Conservation (phyloP, 2,329 filamentous ascomycete species). For the Remersonia thermophila region DNA sequence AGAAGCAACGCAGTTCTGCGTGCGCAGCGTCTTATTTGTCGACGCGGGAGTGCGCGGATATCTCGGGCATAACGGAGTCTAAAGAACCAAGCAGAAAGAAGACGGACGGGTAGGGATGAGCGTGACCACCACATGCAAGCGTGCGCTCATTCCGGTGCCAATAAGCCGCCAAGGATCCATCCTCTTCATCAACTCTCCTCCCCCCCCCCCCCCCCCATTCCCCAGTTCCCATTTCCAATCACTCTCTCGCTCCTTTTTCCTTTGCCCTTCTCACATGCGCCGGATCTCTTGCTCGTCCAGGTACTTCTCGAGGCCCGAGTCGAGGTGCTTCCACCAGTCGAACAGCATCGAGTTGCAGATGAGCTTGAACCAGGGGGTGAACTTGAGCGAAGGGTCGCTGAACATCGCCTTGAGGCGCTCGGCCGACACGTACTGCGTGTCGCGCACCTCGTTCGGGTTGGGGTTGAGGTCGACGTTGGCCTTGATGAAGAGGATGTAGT, state of each 20-base stretch:
- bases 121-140: no score
- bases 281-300: constrained; percentile 76
- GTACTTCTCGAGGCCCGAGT: constrained; percentile 72
- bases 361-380: constrained; percentile 98
- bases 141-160: no score
- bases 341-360: constrained; percentile 97
- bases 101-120: no score
- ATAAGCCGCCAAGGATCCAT: no score
- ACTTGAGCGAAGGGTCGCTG: constrained; percentile 63
- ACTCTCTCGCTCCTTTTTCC: no score
- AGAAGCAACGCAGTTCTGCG: constrained; percentile 11
- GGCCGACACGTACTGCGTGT: constrained; percentile 70
- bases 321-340: constrained; percentile 88
- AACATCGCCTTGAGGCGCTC: constrained; percentile 80
- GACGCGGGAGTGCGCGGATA: constrained; percentile 14
- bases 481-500: constrained; percentile 98
- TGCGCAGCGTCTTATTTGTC: constrained; percentile 12
- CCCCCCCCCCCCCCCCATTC: no score
- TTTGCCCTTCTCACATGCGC: constrained; percentile 47
- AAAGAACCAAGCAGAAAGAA: constrained; percentile 2
- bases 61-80: constrained; percentile 8
- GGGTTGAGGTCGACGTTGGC: constrained; percentile 71
- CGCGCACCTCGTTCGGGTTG: constrained; percentile 83
- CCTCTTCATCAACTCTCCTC: not conserved
- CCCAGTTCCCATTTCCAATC: not conserved